Evolutionary conservation across 345 rosid species (phyloP), one percentile per base, ranked within the genome.

Genomic region (Lepidium didymum): DNA sequence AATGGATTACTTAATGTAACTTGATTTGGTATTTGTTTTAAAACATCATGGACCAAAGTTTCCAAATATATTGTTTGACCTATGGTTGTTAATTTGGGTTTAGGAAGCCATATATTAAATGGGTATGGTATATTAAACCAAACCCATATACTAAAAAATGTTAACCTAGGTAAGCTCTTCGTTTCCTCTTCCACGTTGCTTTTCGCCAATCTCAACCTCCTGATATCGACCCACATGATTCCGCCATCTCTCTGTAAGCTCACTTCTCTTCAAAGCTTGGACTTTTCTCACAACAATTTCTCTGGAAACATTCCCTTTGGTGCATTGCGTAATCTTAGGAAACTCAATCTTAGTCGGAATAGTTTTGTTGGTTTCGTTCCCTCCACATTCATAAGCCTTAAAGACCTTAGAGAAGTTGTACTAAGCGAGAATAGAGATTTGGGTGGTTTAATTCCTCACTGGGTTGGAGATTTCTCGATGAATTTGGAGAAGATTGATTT

Each of bases 301-400:
- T 59, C 81, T 0, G 91, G 91, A 18, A 51, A 68, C 51, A 81
- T 92, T 45, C 98, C 96, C 4, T 68, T 88, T 15, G 89, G 86
- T 46, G 69, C 82, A 46, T 74, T 92, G 54, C 69, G 23, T 70
- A 56, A 71, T 73, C 93, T 92, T 38, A 80, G 67, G 72, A 68
- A 77, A 49, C 85, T 92, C 56, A 86, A 92, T 81, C 87, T 92
- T 14, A 80, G 96, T 58, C 77, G 52, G 45, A 92, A 90, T 69
- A 56, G 73, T n/a, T 68, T 92, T 38, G 25, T 65, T 44, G 91
- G 98, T 38, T 34, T 64, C 64, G n/a, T n/a, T n/a, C n/a, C n/a
- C n/a, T n/a, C n/a, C n/a, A n/a, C n/a, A n/a, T n/a, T n/a, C n/a
- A n/a, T n/a, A n/a, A n/a, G n/a, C 59, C 91, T 92, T 19, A 41